Evolutionary conservation across 169 alveolate genomes (phyloP).

Genomic region (Theileria annulata): DNA sequence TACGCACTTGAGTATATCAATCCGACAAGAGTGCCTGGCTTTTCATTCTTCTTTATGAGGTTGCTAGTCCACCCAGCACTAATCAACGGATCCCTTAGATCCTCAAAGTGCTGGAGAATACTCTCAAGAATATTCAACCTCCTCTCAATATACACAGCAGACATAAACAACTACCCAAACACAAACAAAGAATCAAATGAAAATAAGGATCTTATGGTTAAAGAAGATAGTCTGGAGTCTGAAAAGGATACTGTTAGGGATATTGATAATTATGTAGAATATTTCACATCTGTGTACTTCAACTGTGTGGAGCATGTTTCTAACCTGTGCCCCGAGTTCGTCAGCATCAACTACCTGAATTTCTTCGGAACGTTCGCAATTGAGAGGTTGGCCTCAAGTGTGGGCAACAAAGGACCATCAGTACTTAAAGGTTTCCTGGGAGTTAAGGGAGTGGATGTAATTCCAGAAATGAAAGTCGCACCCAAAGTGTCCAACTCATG

Average conservation of each 20-base stretch:
- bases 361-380: constrained; percentile 94
- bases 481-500: constrained; percentile 80
- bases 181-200: constrained; percentile 6
- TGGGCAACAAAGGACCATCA: constrained; percentile 20
- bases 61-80: constrained; percentile 89
- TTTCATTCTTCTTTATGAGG: constrained; percentile 94
- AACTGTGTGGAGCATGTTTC: constrained; percentile 68
- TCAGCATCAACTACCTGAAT: constrained; percentile 89
- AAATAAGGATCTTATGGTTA: constrained; percentile 2
- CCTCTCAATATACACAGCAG: constrained; percentile 59
- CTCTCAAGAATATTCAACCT: constrained; percentile 72
- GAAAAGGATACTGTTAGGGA: not conserved
- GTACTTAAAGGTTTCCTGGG: constrained; percentile 85
- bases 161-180: constrained; percentile 35
- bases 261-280: constrained; percentile 36
- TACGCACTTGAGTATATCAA: constrained; percentile 72
- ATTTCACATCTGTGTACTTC: constrained; percentile 15
- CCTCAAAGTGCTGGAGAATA: constrained; percentile 75
- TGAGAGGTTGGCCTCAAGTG: constrained; percentile 87
- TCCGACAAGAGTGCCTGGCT: constrained; percentile 94
- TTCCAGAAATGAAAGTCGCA: constrained; percentile 85
- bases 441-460: constrained; percentile 84
- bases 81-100: constrained; percentile 81
- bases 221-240: constrained; percentile 39
- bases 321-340: constrained; percentile 75